phyloP scores from a whole-genome alignment of 2,329 filamentous ascomycete species.

The Periconia digitata region DNA sequence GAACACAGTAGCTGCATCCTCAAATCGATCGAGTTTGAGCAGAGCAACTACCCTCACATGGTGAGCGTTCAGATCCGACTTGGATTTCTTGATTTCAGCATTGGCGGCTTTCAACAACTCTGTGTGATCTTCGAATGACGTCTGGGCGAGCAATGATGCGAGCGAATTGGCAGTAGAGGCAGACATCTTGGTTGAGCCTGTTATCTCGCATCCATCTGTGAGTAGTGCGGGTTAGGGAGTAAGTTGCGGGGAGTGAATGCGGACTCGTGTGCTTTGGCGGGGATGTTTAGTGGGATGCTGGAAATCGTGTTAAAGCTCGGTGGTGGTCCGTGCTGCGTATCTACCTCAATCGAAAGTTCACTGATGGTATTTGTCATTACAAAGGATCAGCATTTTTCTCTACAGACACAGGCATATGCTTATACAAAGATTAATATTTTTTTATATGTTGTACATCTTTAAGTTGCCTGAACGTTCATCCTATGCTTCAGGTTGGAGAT shows the following conservation, averaged over 20 bases:
- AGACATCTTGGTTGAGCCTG: conserved; percentile 36
- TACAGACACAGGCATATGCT: too few relatives aligned
- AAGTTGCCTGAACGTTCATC: background rate
- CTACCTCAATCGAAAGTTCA: too few relatives aligned
- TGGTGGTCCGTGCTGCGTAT: conserved; percentile 12
- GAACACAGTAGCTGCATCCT: conserved; percentile 72
- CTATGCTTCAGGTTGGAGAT: too few relatives aligned
- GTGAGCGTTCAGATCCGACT: conserved; percentile 61
- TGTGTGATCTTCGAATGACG: conserved; percentile 69
- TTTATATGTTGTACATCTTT: background rate
- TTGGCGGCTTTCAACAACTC: conserved; percentile 69
- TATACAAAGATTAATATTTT: too few relatives aligned
- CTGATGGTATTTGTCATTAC: too few relatives aligned
- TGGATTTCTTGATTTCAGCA: conserved; percentile 59
- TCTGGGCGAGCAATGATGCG: conserved; percentile 58
- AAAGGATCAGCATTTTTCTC: too few relatives aligned
- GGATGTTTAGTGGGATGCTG: conserved; percentile 25
- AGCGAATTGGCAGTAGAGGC: conserved; percentile 49
- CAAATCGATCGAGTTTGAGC: conserved; percentile 79
- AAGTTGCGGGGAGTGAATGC: conserved; percentile 21
- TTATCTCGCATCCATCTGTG: conserved; percentile 28
- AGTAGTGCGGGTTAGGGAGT: conserved; percentile 11
- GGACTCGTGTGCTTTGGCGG: conserved; percentile 10
- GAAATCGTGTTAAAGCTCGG: conserved; percentile 31
- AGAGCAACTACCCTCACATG: conserved; percentile 74